Base-by-base conservation (phyloP, 2,329 filamentous ascomycete species). In the Dactylellina leptospora region DNA sequence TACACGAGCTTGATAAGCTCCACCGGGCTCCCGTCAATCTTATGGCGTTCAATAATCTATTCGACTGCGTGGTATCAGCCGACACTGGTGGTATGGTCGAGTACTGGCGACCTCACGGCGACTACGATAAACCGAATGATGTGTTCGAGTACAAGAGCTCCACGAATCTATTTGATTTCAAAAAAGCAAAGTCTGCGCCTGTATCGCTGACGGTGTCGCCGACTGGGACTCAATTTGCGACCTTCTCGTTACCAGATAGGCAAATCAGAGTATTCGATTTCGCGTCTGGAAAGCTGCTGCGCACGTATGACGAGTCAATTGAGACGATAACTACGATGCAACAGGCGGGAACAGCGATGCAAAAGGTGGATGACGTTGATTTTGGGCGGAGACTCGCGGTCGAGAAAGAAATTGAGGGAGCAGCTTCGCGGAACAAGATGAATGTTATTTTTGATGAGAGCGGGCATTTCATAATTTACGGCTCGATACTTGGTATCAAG, bases 381-480 rank as follows among this genome's bases (percentile, higher is more conserved):
- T 97, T 99, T 78, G 93, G 93, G 2, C 87, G 95, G 40, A 86
- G 93, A 18, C 82, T 97, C 30, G 93, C 91, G 1, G 86, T 92
- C 2, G 95, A 99, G 80, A 87, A 89, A 44, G 93, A 97, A 63
- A 83, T 97, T 3, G 92, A 96, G 77, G 87, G 87, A 23, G 83
- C 87, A 10, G 80, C 84, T 0, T 82, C 91, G 33, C 85, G 85
- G 47, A 84, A 87, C 76, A 64, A 64, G 48, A 85, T 89, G 74
- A 97, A 96, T 78, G 87, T 97, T 74, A 87, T 93, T 33, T 99
- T 97, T 78, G 95, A 99, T 79, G 95, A 99, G 81, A 96, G 93
- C 1, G 91, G 93, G 3, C 88, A 99, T 79, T 99, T 99, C 80
- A 87, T 99, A 74, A 83, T 97, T 33, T 99, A 97, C 77, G 95